These are phyloP conservation scores for Alternaria sp. DNA, from an alignment of 2,329 filamentous ascomycete species.

Conservation along the genomic window DNA sequence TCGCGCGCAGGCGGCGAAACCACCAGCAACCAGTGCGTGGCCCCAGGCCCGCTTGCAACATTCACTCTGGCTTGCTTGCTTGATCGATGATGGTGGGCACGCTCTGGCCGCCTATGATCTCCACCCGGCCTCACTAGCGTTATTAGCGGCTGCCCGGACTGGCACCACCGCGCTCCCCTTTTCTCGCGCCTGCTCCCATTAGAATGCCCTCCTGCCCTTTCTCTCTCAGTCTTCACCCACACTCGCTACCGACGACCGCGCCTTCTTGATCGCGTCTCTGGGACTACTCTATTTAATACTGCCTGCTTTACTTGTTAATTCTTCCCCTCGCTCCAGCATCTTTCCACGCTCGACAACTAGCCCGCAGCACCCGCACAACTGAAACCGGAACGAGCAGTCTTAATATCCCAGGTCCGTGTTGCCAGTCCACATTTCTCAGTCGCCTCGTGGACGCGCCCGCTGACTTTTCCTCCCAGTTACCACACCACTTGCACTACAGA, in stretches of 20 bases:
- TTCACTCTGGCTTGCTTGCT: constrained; percentile 1
- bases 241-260: constrained; percentile 31
- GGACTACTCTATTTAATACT: constrained; percentile 39
- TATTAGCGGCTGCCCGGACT: constrained; percentile 13
- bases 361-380: constrained; percentile 18
- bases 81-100: constrained; percentile 13
- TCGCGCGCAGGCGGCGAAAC: neutral
- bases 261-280: constrained; percentile 28
- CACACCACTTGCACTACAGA: constrained; percentile 25
- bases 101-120: constrained; percentile 25
- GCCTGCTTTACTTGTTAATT: constrained; percentile 43
- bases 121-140: constrained; percentile 19
- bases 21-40: neutral
- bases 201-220: constrained; percentile 12
- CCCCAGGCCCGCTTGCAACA: neutral
- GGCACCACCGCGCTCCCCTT: constrained; percentile 29
- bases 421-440: constrained; percentile 19
- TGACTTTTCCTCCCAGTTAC: constrained; percentile 36
- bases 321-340: constrained; percentile 49
- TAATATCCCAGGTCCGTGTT: constrained; percentile 45
- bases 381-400: constrained; percentile 38
- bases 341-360: constrained; percentile 36
- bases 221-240: constrained; percentile 29
- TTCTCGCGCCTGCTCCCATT: constrained; percentile 18
- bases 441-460: constrained; percentile 23